Percentiles rank a stretch among this genome's conserved stretches.
Conservation (phyloP, 257 asterid species). For the Verbascum thapsus region DNA sequence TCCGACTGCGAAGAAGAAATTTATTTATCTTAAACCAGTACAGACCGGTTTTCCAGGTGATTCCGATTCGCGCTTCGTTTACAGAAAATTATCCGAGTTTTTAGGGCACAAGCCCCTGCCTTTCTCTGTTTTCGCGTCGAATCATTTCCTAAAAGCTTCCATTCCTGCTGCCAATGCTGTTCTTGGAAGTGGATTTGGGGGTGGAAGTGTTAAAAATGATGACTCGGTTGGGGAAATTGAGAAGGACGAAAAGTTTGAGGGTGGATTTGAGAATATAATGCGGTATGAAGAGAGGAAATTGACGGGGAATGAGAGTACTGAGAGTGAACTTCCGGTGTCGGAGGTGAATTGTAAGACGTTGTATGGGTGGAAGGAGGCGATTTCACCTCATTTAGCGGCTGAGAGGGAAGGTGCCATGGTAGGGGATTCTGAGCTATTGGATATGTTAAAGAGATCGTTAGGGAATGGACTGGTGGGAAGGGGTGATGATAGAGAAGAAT, state of each 20-base stretch:
- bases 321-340: slow-evolving; percentile 41
- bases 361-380: slow-evolving; percentile 80
- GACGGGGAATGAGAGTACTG: slow-evolving; percentile 57
- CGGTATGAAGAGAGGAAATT: slow-evolving; percentile 66
- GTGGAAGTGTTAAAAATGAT: slow-evolving; percentile 22
- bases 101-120: slow-evolving; percentile 47
- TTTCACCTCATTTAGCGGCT: slow-evolving; percentile 92
- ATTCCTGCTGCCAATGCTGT: slow-evolving; percentile 49
- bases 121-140: slow-evolving; percentile 67
- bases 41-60: slow-evolving; percentile 93
- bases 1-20: slow-evolving; percentile 47
- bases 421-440: slow-evolving; percentile 64
- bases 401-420: slow-evolving; percentile 72
- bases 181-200: slow-evolving; percentile 28
- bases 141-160: slow-evolving; percentile 62
- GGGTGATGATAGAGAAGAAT: slow-evolving; percentile 30
- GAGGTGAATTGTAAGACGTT: slow-evolving; percentile 78
- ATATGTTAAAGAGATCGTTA: slow-evolving; percentile 63
- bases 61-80: slow-evolving; percentile 87
- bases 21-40: slow-evolving; percentile 78
- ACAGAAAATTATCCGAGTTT: slow-evolving; percentile 54
- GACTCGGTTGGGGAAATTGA: slow-evolving; percentile 25
- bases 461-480: slow-evolving; percentile 31
- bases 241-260: slow-evolving; percentile 24
- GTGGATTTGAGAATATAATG: slow-evolving; percentile 53